phyloP scores from a whole-genome alignment of 805 yeast genomes.

The Pichia occidentalis region DNA sequence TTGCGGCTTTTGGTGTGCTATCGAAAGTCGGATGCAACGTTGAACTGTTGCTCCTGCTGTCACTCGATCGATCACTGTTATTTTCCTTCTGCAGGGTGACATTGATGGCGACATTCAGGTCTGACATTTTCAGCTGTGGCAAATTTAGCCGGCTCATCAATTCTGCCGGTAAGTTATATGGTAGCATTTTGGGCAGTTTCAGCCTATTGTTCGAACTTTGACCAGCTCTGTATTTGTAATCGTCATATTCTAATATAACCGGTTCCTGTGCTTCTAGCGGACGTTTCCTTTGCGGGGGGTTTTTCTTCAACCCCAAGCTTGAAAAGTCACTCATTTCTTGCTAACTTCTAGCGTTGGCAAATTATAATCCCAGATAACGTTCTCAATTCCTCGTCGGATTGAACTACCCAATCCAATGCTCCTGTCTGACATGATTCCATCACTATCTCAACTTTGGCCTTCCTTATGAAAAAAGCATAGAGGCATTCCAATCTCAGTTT shows the following conservation, averaged over 20 bases:
- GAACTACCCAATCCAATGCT: too few relatives aligned
- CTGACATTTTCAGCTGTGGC: slow-evolving; percentile 17
- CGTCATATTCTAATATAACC: background rate
- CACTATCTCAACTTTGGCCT: too few relatives aligned
- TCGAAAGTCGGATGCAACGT: too few relatives aligned
- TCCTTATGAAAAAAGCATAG: too few relatives aligned
- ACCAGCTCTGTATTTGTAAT: slow-evolving; percentile 1
- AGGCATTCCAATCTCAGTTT: too few relatives aligned
- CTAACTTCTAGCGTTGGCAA: too few relatives aligned
- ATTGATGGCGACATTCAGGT: slow-evolving; percentile 9
- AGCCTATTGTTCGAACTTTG: background rate
- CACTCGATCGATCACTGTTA: background rate
- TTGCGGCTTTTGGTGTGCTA: too few relatives aligned
- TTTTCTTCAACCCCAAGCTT: background rate
- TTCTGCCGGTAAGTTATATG: slow-evolving; percentile 16
- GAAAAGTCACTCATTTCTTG: background rate
- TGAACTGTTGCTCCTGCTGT: too few relatives aligned
- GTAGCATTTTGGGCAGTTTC: slow-evolving; percentile 18
- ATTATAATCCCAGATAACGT: too few relatives aligned
- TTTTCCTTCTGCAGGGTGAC: background rate
- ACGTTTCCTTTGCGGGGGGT: background rate
- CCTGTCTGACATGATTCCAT: too few relatives aligned
- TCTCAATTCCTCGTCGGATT: too few relatives aligned
- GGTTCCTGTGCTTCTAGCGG: background rate
- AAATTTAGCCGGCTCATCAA: slow-evolving; percentile 14